Conservation (phyloP, 73 alveolate species). For the Urostyla sp. region DNA sequence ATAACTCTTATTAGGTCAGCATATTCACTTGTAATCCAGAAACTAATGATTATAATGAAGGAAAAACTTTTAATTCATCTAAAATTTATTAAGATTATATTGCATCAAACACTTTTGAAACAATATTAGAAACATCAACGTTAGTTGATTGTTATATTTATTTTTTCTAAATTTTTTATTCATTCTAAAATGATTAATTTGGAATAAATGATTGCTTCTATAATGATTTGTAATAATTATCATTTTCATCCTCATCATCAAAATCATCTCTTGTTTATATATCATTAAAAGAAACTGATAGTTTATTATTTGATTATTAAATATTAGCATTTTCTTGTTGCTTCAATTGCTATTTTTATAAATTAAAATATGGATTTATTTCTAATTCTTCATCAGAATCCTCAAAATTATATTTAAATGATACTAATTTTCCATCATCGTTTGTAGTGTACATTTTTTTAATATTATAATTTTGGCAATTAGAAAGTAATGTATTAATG, state of each 20-base stretch:
- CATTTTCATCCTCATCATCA: too few relatives aligned
- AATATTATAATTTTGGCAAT: background rate
- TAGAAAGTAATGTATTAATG: too few relatives aligned
- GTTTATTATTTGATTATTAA: too few relatives aligned
- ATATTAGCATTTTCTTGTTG: background rate
- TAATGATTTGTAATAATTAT: too few relatives aligned
- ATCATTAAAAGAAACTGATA: too few relatives aligned
- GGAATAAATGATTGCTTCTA: too few relatives aligned
- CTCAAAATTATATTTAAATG: conserved; percentile 18
- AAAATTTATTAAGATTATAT: too few relatives aligned
- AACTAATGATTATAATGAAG: background rate
- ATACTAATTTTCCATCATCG: conserved; percentile 17
- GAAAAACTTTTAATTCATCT: background rate
- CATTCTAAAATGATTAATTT: background rate
- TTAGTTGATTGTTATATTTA: background rate
- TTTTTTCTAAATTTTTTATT: background rate
- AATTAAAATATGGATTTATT: background rate
- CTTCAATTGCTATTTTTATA: background rate
- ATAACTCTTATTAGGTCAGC: conserved; percentile 32
- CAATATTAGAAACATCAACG: background rate
- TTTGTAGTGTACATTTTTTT: conserved; percentile 46
- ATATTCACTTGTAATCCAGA: background rate
- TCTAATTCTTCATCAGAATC: conserved; percentile 50
- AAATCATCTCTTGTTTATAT: too few relatives aligned
- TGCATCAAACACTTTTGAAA: too few relatives aligned